Percentiles rank a stretch among this genome's conserved stretches.
Conservation (phyloP, 2,329 filamentous ascomycete genomes). For the Venturia asperata region DNA sequence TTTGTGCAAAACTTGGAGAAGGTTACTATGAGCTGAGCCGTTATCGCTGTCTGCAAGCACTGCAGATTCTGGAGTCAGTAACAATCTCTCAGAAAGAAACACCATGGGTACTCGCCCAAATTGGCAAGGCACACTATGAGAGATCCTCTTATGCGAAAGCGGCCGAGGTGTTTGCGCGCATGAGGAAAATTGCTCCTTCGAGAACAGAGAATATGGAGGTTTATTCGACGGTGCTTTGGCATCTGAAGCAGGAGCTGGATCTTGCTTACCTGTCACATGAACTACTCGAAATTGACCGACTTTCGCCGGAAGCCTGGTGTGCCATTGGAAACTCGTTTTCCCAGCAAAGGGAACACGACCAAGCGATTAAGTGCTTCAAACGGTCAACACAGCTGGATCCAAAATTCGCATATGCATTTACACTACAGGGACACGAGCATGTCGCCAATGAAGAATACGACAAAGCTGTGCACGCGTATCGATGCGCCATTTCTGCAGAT, state of each 20-base stretch:
- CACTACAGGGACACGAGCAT: conserved; percentile 91
- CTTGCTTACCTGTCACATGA: conserved; percentile 89
- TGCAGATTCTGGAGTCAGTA: conserved; percentile 65
- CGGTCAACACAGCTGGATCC: conserved; percentile 85
- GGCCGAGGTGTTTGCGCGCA: conserved; percentile 74
- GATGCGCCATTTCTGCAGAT: conserved; percentile 78
- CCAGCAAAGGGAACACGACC: conserved; percentile 83
- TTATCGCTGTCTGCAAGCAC: conserved; percentile 70
- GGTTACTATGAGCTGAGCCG: conserved; percentile 73
- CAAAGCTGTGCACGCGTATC: conserved; percentile 81
- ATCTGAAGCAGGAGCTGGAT: conserved; percentile 85
- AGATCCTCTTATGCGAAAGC: conserved; percentile 79
- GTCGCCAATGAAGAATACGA: conserved; percentile 96
- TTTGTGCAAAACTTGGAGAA: conserved; percentile 72
- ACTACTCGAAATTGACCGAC: conserved; percentile 75
- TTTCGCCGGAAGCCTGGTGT: conserved; percentile 94
- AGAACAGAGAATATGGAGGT: conserved; percentile 93
- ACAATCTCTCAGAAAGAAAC: conserved; percentile 74
- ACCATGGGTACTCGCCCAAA: conserved; percentile 85
- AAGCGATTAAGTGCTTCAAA: conserved; percentile 90
- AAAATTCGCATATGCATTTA: conserved; percentile 91
- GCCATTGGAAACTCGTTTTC: conserved; percentile 93
- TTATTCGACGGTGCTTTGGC: conserved; percentile 98
- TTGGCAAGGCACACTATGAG: conserved; percentile 88
- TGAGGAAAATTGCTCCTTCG: conserved; percentile 73